Percentiles rank a stretch among this genome's conserved stretches.
Conservation (phyloP, 495 filamentous ascomycete species). For the Cudoniella acicularis region DNA sequence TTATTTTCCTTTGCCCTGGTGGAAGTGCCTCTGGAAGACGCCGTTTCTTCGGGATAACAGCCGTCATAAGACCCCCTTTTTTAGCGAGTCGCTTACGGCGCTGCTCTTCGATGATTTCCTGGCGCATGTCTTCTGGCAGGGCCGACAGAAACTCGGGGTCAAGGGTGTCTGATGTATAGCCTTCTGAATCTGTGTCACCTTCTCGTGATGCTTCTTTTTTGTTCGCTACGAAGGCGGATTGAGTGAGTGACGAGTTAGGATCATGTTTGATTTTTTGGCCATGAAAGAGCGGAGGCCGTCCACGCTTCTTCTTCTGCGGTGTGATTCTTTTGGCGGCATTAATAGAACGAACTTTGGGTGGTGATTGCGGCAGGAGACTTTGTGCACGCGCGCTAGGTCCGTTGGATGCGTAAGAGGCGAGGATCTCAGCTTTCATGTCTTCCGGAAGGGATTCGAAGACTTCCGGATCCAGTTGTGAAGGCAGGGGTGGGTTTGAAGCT, state of each 20-base stretch:
- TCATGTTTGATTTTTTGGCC: slow-evolving; percentile 37
- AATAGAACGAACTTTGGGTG: slow-evolving; percentile 46
- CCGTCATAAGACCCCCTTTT: slow-evolving; percentile 32
- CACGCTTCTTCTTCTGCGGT: slow-evolving; percentile 53
- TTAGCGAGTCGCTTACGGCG: slow-evolving; percentile 51
- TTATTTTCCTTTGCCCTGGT: slow-evolving; percentile 35
- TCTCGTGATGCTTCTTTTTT: slow-evolving; percentile 3
- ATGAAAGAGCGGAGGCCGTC: slow-evolving; percentile 36
- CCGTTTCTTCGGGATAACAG: slow-evolving; percentile 16
- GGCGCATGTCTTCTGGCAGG: slow-evolving; percentile 73
- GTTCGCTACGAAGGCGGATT: slow-evolving; percentile 60
- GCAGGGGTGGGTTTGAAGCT: slow-evolving; percentile 3
- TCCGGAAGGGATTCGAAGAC: slow-evolving; percentile 74
- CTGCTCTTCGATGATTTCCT: slow-evolving; percentile 73
- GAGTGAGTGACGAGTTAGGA: slow-evolving; percentile 50
- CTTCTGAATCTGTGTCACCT: slow-evolving; percentile 20
- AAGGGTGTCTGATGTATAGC: slow-evolving; percentile 38
- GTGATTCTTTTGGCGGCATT: slow-evolving; percentile 49
- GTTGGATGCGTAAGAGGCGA: slow-evolving; percentile 57
- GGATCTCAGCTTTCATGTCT: slow-evolving; percentile 76
- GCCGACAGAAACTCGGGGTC: slow-evolving; percentile 75
- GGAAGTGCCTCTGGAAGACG: slow-evolving; percentile 13
- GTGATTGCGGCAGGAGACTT: slow-evolving; percentile 52
- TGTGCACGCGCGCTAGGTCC: slow-evolving; percentile 26
- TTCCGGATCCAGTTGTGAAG: slow-evolving; percentile 62